Base-by-base conservation (phyloP, 2,329 filamentous ascomycete species). In the Aspergillus uvarum region DNA sequence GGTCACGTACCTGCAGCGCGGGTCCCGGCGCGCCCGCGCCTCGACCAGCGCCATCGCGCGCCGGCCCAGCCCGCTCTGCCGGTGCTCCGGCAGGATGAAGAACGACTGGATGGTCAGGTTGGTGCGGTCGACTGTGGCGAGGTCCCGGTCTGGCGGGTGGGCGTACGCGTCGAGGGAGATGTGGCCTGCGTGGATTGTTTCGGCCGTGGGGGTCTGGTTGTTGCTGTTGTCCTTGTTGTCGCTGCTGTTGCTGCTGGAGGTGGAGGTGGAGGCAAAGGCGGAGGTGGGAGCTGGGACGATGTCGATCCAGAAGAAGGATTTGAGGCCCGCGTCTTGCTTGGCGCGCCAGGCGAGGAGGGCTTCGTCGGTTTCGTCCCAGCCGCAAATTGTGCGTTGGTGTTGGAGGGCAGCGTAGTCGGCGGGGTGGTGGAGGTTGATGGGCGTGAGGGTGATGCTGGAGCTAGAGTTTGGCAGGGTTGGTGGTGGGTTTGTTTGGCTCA, bases 391-490 rank as follows among this genome's bases (percentile, higher is more conserved):
- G 14, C 65, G 65, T 22, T 67, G 65, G 19, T 54, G 47, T 11
- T 59, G 56, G 12, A 66, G 63, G 42, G 61, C 59, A 24, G 55
- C 53, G 38, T 29, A 53, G 19, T 67, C 63, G 6, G 26, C 12
- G 3, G 61, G 47, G n/a, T 64, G 29, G 55, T 53, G 49, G 12
- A 67, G 63, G 26, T 66, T 59, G 51, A 67, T 65, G 8, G 65
- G 63, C 31, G 54, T 14, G 35, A 66, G 63, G 11, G 51, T 59
- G 2, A 73, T 91, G 31, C 83, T 85, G 19, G 82, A 81, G 52
- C 79, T 90, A 4, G 89, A 88, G 1, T 90, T 89, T 65, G 83
- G 86, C 1, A 80, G 85, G 0, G 72, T 81, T 21, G 78, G 78
- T 26, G 79, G 32, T 35, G 32, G 10, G 14, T 5, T 16, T 16